phyloP scores from a whole-genome alignment of 768 basidiomycete species.

The Amanita rubescens region DNA sequence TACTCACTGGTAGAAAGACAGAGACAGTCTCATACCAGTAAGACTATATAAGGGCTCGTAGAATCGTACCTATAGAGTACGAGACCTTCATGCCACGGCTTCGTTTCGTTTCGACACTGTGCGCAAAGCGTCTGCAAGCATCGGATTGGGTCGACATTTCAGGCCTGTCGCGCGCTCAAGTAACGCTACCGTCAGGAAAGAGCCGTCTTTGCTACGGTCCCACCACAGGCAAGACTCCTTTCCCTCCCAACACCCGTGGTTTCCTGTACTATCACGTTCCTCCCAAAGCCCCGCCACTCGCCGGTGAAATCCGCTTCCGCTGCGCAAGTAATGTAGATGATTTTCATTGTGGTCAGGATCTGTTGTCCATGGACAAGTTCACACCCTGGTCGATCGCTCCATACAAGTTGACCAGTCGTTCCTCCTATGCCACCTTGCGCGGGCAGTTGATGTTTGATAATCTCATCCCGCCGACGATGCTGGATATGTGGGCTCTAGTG shows the following conservation, averaged over 20 bases:
- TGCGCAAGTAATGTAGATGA: neutral
- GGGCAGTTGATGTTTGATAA: neutral
- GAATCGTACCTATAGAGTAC: no score
- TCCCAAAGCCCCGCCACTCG: slow-evolving; percentile 2
- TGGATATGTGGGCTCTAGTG: neutral
- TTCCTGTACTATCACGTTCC: slow-evolving; percentile 9
- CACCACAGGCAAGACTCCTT: no score
- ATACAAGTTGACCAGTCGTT: neutral
- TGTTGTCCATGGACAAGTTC: neutral
- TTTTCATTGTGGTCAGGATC: neutral
- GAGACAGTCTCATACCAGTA: no score
- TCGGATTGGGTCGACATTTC: neutral
- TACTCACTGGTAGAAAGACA: no score
- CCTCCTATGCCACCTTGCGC: neutral
- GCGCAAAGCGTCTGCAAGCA: neutral
- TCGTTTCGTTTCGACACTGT: neutral
- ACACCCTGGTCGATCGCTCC: no score
- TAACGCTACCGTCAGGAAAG: neutral
- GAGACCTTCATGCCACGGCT: no score
- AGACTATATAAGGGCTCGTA: no score
- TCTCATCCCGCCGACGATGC: neutral
- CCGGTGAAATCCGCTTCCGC: slow-evolving; percentile 9
- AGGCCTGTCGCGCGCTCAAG: neutral
- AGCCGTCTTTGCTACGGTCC: neutral
- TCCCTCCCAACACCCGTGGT: slow-evolving; percentile 6